Base-by-base conservation (phyloP, 1,284 basidiomycete species). In the Gomphus sp. region DNA sequence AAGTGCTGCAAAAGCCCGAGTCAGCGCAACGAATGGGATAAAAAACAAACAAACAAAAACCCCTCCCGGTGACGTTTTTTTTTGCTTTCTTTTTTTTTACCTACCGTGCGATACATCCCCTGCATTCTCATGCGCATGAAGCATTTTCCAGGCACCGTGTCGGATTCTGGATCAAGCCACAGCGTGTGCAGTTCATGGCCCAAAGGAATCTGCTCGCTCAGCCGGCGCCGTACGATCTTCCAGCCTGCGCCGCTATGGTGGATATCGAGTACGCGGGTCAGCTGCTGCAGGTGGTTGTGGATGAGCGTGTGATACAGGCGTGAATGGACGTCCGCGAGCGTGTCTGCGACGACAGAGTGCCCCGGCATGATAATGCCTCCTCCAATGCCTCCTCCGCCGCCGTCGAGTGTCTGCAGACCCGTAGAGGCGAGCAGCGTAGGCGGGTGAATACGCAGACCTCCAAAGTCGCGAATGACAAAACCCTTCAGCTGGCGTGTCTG, bases 101-200 rank as follows among this genome's bases (percentile, higher is more conserved):
- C 47, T 36, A 55, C 58, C 7, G 44, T 59, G 1, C 78, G 70
- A 69, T 77, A 77, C 74, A 77, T 76, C 50, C 74, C 76, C 43
- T 75, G 73, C 72, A 79, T 74, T 56, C 78, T 70, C 78, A 80
- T 81, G 28, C 78, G 73, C 67, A 80, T 69, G 64, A 79, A 79
- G 62, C 78, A 80, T 64, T 80, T 80, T 2, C 76, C 77, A 14
- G 75, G 73, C 45, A 80, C 64, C 4, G 74, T 77, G 62, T 72
- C 75, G 43, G 70, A 72, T 34, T 75, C 74, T n/a, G 73, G 71
- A 10, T 73, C 72, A 47, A 80, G 66, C 79, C 79, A 81, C 34
- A 59, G 33, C 4, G 41, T 48, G 18, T 9, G 7, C 34, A 59
- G 36, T 18, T 75, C 71, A 53, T 70, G 78, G 5, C 72, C 72